Evolutionary conservation across 352 stramenopile species (phyloP).

Genomic region (Phytophthora foliorum): DNA sequence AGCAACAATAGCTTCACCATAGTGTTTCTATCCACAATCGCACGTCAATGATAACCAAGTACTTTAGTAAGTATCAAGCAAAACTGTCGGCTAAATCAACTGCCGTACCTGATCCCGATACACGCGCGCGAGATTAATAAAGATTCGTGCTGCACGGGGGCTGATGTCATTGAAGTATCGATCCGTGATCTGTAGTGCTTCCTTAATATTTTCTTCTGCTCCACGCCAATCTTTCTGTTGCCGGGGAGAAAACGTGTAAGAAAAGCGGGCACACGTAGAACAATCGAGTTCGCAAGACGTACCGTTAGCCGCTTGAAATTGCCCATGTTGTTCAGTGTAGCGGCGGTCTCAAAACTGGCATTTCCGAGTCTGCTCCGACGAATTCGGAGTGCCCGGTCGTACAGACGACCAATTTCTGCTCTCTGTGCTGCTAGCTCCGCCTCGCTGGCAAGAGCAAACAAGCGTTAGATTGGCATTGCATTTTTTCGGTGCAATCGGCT

Average conservation of each 20-base stretch:
- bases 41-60: not conserved
- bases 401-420: conserved; percentile 70
- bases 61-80: not conserved
- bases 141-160: conserved; percentile 71
- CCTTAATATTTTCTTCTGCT: conserved; percentile 78
- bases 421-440: conserved; percentile 49
- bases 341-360: conserved; percentile 81
- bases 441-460: conserved; percentile 25
- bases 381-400: conserved; percentile 73
- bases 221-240: conserved; percentile 67
- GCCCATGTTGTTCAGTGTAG: conserved; percentile 86
- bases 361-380: conserved; percentile 77
- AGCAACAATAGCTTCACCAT: conserved; percentile 69
- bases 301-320: conserved; percentile 85
- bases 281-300: conserved; percentile 4
- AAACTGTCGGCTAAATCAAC: not conserved
- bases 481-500: not conserved
- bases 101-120: conserved; percentile 75
- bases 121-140: conserved; percentile 81
- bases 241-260: not conserved
- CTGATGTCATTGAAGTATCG: conserved; percentile 85
- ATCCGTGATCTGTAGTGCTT: conserved; percentile 81
- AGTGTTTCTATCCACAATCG: conserved; percentile 54
- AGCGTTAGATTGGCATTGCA: conserved; percentile 2
- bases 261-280: too few species aligned